These are phyloP conservation scores for Sugiyamaella marilandica DNA, from an alignment of 805 yeast species.

Conservation along the genomic window DNA sequence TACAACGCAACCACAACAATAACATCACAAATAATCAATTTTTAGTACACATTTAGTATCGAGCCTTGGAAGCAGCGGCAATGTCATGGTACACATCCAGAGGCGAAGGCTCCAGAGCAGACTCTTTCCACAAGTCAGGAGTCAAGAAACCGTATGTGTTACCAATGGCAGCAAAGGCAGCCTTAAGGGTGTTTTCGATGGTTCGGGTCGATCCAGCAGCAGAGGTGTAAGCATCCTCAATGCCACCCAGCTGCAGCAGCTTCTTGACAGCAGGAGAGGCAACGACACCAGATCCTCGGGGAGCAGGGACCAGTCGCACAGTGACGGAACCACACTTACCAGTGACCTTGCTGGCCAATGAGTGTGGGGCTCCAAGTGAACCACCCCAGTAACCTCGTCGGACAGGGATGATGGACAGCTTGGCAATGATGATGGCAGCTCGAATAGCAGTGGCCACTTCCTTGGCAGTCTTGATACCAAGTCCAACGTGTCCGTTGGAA, in stretches of 20 bases:
- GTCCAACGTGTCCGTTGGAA: constrained; percentile 99
- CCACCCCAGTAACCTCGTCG: constrained; percentile 99
- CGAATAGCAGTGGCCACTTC: constrained; percentile 99
- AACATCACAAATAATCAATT: background rate
- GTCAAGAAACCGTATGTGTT: constrained; percentile 99
- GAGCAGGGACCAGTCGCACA: constrained; percentile 98
- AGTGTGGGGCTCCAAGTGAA: constrained; percentile 99
- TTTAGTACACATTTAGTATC: constrained; percentile 24
- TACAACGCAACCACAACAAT: too few species aligned
- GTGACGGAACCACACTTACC: constrained; percentile 99
- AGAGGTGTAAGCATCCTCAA: constrained; percentile 98
- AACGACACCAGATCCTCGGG: constrained; percentile 99
- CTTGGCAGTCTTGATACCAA: constrained; percentile 99
- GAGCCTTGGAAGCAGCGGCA: constrained; percentile 27
- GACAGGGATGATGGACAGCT: constrained; percentile 97
- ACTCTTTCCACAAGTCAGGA: constrained; percentile 96
- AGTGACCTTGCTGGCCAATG: constrained; percentile 94
- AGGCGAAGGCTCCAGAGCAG: constrained; percentile 84
- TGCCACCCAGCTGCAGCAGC: constrained; percentile 98
- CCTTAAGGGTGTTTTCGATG: constrained; percentile 99
- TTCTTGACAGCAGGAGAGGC: constrained; percentile 99
- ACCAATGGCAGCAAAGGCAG: constrained; percentile 98
- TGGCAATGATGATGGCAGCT: constrained; percentile 99
- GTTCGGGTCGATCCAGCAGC: constrained; percentile 99
- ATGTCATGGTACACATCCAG: constrained; percentile 70